Base-by-base conservation (phyloP, 2,329 filamentous ascomycete species). In the Fusarium sp. region DNA sequence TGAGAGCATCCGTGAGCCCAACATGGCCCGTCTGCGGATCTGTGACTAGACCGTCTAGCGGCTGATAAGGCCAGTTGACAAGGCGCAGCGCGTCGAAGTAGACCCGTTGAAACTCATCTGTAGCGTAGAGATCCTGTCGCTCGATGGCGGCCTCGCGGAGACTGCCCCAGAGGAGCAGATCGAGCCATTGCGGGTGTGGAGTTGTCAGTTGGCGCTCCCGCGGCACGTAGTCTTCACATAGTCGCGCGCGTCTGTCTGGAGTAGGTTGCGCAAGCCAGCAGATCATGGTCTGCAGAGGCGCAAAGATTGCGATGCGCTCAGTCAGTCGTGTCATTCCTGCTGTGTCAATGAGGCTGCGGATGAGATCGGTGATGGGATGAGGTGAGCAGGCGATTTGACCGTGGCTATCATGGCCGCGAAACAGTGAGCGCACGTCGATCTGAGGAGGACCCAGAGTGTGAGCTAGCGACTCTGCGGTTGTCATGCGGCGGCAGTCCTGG, bases 41-140 rank as follows among this genome's bases (percentile, higher is more conserved):
- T 17, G 67, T 74, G 8, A 65, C 56, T 56, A 71, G 69, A 9
- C 72, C 49, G 26, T 65, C 69, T 37, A 66, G 59, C 46, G 69
- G 66, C 50, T 64, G 63, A 54, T 70, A 70, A n/a, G 78, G 75
- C 82, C 79, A 83, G 45, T 82, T 80, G 48, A 79, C 69, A 53
- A 79, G 66, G 35, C 78, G 79, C 49, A 83, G 57, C 57, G 75
- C 78, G 40, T 72, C 69, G 45, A 72, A 77, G 67, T 82, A 83
- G 41, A 80, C 49, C 57, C 76, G 73, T 42, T 77, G 76, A 45
- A 83, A 83, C 54, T 83, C 80, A 5, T 78, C 75, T 11, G 78
- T 83, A 42, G 77, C 78, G 60, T 83, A 84, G 7, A 77, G 53
- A 18, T 78, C 74, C 60, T 81, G 82, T 26, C 78, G 78, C 49